Evolutionary conservation across 2,329 filamentous ascomycete genomes (phyloP).

Genomic region (Stagonosporopsis chrysanthemi): DNA sequence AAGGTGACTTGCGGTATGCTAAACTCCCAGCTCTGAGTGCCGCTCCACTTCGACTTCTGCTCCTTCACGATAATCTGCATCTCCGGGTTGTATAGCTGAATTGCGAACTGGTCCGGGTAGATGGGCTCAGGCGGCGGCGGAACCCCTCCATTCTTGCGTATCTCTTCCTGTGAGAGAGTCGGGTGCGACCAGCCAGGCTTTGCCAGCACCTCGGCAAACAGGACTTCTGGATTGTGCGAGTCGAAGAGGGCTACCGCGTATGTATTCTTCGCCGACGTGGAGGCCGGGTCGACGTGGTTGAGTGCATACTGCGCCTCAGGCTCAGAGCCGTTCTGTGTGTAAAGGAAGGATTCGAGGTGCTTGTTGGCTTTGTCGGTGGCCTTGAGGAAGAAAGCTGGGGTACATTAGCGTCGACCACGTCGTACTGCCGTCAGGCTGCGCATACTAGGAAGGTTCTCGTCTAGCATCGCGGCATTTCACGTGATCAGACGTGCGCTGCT

Average conservation of each 20-base stretch:
- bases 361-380: conserved; percentile 58
- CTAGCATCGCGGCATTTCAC: conserved; percentile 69
- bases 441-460: conserved; percentile 86
- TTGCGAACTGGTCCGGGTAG: conserved; percentile 78
- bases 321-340: conserved; percentile 79
- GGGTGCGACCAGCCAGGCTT: conserved; percentile 87
- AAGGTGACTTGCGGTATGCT: conserved; percentile 89
- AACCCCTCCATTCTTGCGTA: conserved; percentile 72
- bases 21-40: conserved; percentile 85
- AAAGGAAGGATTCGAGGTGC: conserved; percentile 62
- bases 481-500: neutral
- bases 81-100: conserved; percentile 94
- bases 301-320: conserved; percentile 82
- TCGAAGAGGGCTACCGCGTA: conserved; percentile 90
- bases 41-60: conserved; percentile 79
- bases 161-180: conserved; percentile 79
- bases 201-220: conserved; percentile 87
- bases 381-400: conserved; percentile 66
- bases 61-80: conserved; percentile 76
- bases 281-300: conserved; percentile 75
- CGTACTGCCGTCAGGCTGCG: neutral
- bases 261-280: conserved; percentile 75
- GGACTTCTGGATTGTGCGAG: conserved; percentile 77
- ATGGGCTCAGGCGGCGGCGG: conserved; percentile 73
- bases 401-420: conserved; percentile 10